Evolutionary conservation across 768 basidiomycete genomes (phyloP).

Genomic region (Nidularia pulvinata): DNA sequence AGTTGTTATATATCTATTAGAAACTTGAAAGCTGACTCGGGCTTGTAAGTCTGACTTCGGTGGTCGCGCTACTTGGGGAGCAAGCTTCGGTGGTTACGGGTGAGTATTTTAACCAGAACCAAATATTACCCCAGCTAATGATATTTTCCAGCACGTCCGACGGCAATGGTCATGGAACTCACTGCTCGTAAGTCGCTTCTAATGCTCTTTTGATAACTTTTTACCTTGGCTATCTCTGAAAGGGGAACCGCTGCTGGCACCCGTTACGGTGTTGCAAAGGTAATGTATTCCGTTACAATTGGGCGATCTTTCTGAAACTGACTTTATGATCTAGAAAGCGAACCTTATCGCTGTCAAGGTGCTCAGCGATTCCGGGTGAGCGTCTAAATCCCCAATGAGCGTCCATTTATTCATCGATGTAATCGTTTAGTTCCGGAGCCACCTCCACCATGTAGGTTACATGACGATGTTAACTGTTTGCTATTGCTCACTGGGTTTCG

Average conservation of each 20-base stretch:
- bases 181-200: slow-evolving; percentile 18
- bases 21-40: neutral
- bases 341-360: slow-evolving; percentile 40
- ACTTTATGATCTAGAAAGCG: slow-evolving; percentile 13
- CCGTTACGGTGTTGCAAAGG: slow-evolving; percentile 18
- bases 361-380: slow-evolving; percentile 25
- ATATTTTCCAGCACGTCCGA: slow-evolving; percentile 14
- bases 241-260: slow-evolving; percentile 20
- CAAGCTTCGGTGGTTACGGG: slow-evolving; percentile 22
- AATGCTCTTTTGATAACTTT: neutral
- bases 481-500: neutral
- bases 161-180: slow-evolving; percentile 39
- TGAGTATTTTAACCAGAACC: too few relatives aligned
- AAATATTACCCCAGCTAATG: too few relatives aligned
- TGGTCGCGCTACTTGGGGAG: slow-evolving; percentile 36
- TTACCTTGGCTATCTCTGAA: neutral
- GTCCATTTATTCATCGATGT: neutral
- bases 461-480: neutral
- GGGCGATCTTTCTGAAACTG: neutral
- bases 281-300: neutral
- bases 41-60: slow-evolving; percentile 27
- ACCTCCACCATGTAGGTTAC: slow-evolving; percentile 11
- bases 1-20: neutral
- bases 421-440: slow-evolving; percentile 6
- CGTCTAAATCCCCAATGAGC: neutral